A percentile compares a stretch with the other conserved stretches of the same genome.
Conservation (phyloP, 2,329 filamentous ascomycete genomes). For the Cytospora schulzeri region DNA sequence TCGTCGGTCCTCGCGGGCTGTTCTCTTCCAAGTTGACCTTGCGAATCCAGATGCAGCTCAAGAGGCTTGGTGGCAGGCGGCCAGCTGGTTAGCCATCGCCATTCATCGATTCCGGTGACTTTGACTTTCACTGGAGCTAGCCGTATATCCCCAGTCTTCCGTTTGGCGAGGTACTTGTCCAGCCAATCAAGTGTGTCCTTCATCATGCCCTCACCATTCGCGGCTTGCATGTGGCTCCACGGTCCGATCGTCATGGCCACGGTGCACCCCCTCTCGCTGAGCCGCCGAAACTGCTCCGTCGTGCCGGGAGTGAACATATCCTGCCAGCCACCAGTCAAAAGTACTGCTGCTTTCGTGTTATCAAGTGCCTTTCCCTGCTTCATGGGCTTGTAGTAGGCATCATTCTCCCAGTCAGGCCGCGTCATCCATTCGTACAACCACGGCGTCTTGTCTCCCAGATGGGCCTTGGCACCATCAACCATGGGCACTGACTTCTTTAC, state of each 20-base stretch:
- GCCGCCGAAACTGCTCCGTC: conserved; percentile 10
- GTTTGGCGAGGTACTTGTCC: conserved; percentile 22
- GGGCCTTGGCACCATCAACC: conserved; percentile 9
- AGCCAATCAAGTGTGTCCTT: conserved; percentile 19
- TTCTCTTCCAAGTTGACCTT: conserved; percentile 3
- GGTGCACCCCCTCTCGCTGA: conserved; percentile 6
- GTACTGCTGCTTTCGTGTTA: conserved; percentile 7
- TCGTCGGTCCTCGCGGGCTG: background rate
- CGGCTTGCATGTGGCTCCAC: conserved; percentile 19
- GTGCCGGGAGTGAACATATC: conserved; percentile 10
- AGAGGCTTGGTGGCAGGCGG: conserved; percentile 18
- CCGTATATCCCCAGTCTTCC: background rate
- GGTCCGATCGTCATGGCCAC: conserved; percentile 24
- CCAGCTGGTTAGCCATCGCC: conserved; percentile 26
- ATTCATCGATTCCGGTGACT: conserved; percentile 21
- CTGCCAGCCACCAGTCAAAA: conserved; percentile 24
- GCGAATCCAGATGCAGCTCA: conserved; percentile 18
- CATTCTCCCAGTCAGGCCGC: background rate
- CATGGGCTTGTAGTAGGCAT: conserved; percentile 20
- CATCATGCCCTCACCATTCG: background rate
- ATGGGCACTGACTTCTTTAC: conserved; percentile 21
- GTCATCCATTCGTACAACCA: conserved; percentile 20
- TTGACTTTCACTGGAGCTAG: conserved; percentile 14
- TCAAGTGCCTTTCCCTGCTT: conserved; percentile 8
- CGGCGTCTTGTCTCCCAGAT: conserved; percentile 7